Percentiles rank a stretch among this genome's conserved stretches.
Evolutionary conservation across 768 basidiomycete genomes (phyloP).

Genomic region (Auricularia cornea): DNA sequence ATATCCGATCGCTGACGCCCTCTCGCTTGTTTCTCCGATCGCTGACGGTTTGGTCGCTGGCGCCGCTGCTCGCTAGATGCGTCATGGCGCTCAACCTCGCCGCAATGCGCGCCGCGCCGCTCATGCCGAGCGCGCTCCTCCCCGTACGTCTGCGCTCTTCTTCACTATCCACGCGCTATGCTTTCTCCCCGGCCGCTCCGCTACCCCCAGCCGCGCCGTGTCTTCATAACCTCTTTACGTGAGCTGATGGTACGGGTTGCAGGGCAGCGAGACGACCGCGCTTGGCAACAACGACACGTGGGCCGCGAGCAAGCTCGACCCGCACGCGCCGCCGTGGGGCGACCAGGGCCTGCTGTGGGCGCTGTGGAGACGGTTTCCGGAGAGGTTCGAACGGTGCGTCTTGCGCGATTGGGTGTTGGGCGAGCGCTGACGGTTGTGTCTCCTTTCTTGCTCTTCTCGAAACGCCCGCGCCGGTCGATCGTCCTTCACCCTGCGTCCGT

Average conservation of each 20-base stretch:
- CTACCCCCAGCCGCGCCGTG: too few relatives aligned
- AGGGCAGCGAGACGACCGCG: background rate
- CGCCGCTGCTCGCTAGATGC: conserved; percentile 38
- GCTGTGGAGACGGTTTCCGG: background rate
- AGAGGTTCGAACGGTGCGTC: background rate
- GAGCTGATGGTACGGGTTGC: too few relatives aligned
- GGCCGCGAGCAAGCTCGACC: background rate
- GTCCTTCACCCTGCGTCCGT: too few relatives aligned
- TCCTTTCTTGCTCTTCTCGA: too few relatives aligned
- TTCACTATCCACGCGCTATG: too few relatives aligned
- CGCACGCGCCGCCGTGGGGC: background rate
- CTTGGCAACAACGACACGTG: background rate
- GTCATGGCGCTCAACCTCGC: conserved; percentile 44
- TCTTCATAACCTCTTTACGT: too few relatives aligned
- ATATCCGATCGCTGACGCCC: too few relatives aligned
- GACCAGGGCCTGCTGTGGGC: background rate
- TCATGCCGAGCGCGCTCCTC: conserved; percentile 25
- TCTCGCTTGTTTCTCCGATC: too few relatives aligned
- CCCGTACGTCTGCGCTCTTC: background rate
- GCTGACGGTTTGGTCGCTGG: too few relatives aligned
- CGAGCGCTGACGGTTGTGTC: too few relatives aligned
- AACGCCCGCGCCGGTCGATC: too few relatives aligned
- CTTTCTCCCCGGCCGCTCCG: too few relatives aligned
- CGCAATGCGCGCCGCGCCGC: conserved; percentile 32
- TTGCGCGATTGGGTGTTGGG: background rate